Evolutionary conservation across 306 rosid genomes (phyloP).

Genomic region (Acacia crassicarpa): DNA sequence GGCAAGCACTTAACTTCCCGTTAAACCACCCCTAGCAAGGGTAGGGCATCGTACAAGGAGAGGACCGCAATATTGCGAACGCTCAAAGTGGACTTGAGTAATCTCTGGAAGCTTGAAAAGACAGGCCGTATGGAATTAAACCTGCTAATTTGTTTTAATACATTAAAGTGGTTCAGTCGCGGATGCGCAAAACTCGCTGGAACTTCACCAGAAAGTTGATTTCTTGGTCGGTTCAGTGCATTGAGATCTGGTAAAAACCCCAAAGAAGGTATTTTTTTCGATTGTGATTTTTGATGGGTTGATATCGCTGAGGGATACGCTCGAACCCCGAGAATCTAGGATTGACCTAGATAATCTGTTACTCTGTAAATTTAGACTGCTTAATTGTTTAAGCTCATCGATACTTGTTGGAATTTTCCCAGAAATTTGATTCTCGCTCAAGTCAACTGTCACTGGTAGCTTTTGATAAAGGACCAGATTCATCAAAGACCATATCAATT

Average conservation of each 20-base stretch:
- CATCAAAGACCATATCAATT: conserved; percentile 26
- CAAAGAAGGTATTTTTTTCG: conserved; percentile 56
- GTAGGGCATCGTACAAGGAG: too few species aligned
- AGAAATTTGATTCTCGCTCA: conserved; percentile 58
- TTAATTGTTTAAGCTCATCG: conserved; percentile 57
- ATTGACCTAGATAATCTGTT: conserved; percentile 62
- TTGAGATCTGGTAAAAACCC: conserved; percentile 62
- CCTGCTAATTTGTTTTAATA: conserved; percentile 65
- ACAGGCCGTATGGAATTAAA: conserved; percentile 55
- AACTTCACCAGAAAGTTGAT: conserved; percentile 67
- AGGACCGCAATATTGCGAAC: too few species aligned
- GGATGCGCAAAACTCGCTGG: conserved; percentile 56
- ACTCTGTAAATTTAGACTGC: conserved; percentile 52
- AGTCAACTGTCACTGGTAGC: conserved; percentile 42
- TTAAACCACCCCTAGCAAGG: too few species aligned
- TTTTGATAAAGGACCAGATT: conserved; percentile 40
- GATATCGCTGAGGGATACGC: conserved; percentile 49
- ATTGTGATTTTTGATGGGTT: conserved; percentile 60
- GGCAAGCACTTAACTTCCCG: too few species aligned
- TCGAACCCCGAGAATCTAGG: conserved; percentile 60
- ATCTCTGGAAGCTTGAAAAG: conserved; percentile 47
- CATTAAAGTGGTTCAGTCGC: conserved; percentile 67
- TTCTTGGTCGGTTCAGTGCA: conserved; percentile 59
- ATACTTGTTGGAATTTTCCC: conserved; percentile 57
- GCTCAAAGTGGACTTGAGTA: too few species aligned